These are phyloP conservation scores for Lentinula boryana DNA, from an alignment of 768 basidiomycete species.

Conservation along the genomic window DNA sequence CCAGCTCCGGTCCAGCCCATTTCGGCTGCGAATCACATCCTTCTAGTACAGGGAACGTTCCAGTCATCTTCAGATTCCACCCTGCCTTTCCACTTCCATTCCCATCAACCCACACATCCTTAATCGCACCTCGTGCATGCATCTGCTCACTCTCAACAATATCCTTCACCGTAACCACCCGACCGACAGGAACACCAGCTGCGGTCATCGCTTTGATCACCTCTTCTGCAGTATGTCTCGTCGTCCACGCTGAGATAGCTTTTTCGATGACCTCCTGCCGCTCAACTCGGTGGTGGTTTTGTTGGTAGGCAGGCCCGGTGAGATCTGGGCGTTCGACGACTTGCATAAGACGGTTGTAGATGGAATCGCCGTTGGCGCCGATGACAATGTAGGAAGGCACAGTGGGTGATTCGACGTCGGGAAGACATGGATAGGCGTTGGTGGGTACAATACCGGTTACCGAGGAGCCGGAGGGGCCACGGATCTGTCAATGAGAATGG, in stretches of 20 bases:
- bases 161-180: constrained; percentile 58
- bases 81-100: constrained; percentile 21
- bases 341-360: constrained; percentile 64
- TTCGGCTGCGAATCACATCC: constrained; percentile 51
- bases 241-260: constrained; percentile 60
- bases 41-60: constrained; percentile 57
- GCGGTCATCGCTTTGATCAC: constrained; percentile 42
- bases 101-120: constrained; percentile 47
- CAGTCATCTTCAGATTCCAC: constrained; percentile 66
- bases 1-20: constrained; percentile 70
- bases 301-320: constrained; percentile 43
- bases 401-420: constrained; percentile 32
- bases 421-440: constrained; percentile 65
- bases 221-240: constrained; percentile 40
- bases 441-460: constrained; percentile 73
- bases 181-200: constrained; percentile 58
- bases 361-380: constrained; percentile 65
- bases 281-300: constrained; percentile 58
- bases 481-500: constrained; percentile 31
- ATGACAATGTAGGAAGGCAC: constrained; percentile 58
- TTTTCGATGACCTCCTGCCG: constrained; percentile 59
- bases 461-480: constrained; percentile 70
- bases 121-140: constrained; percentile 46
- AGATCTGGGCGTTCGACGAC: constrained; percentile 56
- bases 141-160: constrained; percentile 55